phyloP scores from a whole-genome alignment of 2,329 filamentous ascomycete genomes.

The Alternaria novae-zelandiae region DNA sequence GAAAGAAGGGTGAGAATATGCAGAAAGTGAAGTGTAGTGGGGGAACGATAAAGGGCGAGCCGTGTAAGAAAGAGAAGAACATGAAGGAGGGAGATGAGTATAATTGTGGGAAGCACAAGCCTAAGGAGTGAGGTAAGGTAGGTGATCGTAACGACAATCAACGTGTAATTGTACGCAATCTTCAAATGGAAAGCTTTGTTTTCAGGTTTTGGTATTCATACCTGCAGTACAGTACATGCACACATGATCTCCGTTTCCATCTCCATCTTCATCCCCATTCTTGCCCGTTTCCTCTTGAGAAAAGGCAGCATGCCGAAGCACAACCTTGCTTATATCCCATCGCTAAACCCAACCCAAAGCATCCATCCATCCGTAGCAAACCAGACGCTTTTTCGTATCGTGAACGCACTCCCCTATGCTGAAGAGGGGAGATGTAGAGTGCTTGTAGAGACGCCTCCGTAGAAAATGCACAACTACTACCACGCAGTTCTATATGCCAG shows the following conservation, averaged over 20 bases:
- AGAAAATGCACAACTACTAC: conserved; percentile 8
- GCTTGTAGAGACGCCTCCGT: conserved; percentile 6
- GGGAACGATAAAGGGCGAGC: not conserved
- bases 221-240: not conserved
- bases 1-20: not conserved
- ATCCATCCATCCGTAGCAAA: conserved; percentile 4
- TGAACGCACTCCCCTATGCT: conserved; percentile 12
- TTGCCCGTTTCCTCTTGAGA: not conserved
- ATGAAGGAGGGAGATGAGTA: not conserved
- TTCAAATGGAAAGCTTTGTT: not conserved
- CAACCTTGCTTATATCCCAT: not conserved
- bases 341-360: conserved; percentile 8
- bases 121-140: not conserved
- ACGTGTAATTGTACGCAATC: not conserved
- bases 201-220: not conserved
- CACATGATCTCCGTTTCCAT: not conserved
- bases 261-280: not conserved
- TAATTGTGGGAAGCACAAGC: conserved; percentile 1
- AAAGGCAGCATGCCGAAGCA: not conserved
- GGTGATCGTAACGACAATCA: not conserved
- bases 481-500: conserved; percentile 11
- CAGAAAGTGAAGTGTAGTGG: not conserved
- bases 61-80: not conserved
- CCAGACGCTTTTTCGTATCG: conserved; percentile 24
- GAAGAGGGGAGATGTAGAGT: conserved; percentile 7